A percentile compares a stretch with the other conserved stretches of the same genome.
Evolutionary conservation across 768 basidiomycete genomes (phyloP).

Genomic region (Macrolepiota fuliginosa): DNA sequence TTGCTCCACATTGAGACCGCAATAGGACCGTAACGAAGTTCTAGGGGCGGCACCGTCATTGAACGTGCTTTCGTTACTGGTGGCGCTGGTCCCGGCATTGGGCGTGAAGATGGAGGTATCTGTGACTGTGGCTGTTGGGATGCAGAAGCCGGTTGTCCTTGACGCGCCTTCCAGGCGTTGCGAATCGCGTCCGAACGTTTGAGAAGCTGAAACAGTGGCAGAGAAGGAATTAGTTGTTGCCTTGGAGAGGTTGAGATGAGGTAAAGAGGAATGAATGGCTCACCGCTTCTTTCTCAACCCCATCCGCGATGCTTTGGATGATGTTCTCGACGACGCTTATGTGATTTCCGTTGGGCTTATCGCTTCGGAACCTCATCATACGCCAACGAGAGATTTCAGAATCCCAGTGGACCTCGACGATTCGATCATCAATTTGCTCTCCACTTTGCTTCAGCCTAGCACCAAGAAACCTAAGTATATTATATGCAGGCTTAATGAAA

Average conservation of each 20-base stretch:
- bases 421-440: constrained; percentile 90
- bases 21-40: constrained; percentile 64
- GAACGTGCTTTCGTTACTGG: constrained; percentile 20
- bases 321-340: constrained; percentile 82
- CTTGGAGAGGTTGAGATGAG: neutral
- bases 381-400: constrained; percentile 64
- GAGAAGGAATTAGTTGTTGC: neutral
- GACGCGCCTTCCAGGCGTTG: constrained; percentile 72
- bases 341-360: constrained; percentile 93
- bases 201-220: constrained; percentile 52
- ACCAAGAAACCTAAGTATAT: neutral
- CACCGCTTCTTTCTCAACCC: constrained; percentile 87
- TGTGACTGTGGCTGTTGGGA: constrained; percentile 23
- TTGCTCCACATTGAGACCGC: constrained; percentile 68
- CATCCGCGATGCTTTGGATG: constrained; percentile 88
- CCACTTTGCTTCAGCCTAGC: constrained; percentile 77
- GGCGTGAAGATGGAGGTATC: constrained; percentile 21
- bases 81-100: constrained; percentile 20
- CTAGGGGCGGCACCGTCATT: constrained; percentile 27
- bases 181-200: constrained; percentile 62
- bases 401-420: constrained; percentile 96
- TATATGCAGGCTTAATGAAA: neutral
- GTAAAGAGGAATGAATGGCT: constrained; percentile 24
- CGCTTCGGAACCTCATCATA: constrained; percentile 91
- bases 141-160: constrained; percentile 27